Evolutionary conservation across 1,284 basidiomycete species (phyloP), one percentile per base, ranked within the genome.

Genomic region (Porodaedalea pini): DNA sequence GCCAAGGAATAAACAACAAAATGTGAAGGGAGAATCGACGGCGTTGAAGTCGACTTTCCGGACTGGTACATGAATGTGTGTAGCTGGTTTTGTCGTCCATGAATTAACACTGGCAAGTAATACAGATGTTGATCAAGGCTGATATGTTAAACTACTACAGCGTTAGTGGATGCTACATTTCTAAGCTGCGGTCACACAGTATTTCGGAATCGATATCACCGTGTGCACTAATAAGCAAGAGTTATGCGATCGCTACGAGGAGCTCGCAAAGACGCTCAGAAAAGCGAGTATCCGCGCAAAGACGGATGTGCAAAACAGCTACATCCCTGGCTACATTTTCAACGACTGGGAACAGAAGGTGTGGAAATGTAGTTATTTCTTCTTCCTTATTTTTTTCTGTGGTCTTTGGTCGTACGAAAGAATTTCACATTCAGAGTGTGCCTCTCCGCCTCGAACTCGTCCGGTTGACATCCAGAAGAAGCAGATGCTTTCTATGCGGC

Each of bases 261-360:
- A 86, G 63, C 79, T 95, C 57, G 90, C 89, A 21, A 78, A 78
- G 69, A 80, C 76, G 57, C 77, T 93, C 66, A 81, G 82, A 71
- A 85, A 83, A 64, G 81, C 77, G 8, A 94, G 87, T 48, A 75
- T 99, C 63, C 82, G 90, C 62, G 92, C 92, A 45, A 93, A 90
- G 74, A 92, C 92, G 0, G 97, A 99, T 74, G 76, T 95, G 63
- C 79, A 96, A 56, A 96, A 98, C 17, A 93, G 91, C 25, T 97
- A 99, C 76, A 98, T 94, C 49, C 96, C 96, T 13, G 96, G 96
- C 44, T 99, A 89, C 79, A 99, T 99, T 77, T 99, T 98, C 78
- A 98, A 98, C 72, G 93, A 98, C 70, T 98, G 96, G 94, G 97
- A 99, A 78, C 88, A 97, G 75, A 93, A 94, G 82, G 91, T 88